Base-by-base conservation (phyloP, 805 yeast species). In the Yamadazyma kitorensis region DNA sequence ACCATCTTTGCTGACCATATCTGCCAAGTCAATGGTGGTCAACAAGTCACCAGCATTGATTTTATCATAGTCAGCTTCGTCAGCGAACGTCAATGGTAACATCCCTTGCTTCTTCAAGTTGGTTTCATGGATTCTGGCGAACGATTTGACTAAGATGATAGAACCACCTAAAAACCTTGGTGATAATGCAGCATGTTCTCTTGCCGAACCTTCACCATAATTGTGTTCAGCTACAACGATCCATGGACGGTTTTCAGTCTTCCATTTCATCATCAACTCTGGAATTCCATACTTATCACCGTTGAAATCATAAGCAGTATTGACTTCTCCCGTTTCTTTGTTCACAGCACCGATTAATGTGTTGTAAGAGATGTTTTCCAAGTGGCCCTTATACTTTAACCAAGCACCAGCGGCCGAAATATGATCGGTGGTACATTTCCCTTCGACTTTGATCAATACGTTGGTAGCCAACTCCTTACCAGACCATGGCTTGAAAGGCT, bases 351-450 rank as follows among this genome's bases (percentile, higher is more conserved):
- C 98, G 51, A 91, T 91, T 54, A 91, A 72, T 9, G 98, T 93
- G 70, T 91, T 91, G 68, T 93, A 76, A 7, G 96, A 85, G 48
- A 91, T 93, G 67, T 91, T 91, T 58, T 91, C 96, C 54, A 91
- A 74, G 57, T 91, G 98, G 26, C 98, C 98, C 70, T 93, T 93
- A 70, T 93, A 91, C 71, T 93, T 93, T 65, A 91, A 76, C 98
- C 98, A 91, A 11, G 82, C 94, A 55, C 98, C 98, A 29, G 98
- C 98, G 33, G 98, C 98, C 17, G 97, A 88, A 49, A 91, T 93
- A 59, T 91, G 98, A 61, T 91, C 98, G 24, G 98, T 91, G 26
- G 98, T 91, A 73, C 98, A 93, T 64, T 91, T 91, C 45, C 98
- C 98, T 65, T 87, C 91, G 29, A 93, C 98, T 66, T 91, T 91